Evolutionary conservation across 1,284 basidiomycete genomes (phyloP), one percentile per base, ranked within the genome.

Genomic region (Leccinum variabile): DNA sequence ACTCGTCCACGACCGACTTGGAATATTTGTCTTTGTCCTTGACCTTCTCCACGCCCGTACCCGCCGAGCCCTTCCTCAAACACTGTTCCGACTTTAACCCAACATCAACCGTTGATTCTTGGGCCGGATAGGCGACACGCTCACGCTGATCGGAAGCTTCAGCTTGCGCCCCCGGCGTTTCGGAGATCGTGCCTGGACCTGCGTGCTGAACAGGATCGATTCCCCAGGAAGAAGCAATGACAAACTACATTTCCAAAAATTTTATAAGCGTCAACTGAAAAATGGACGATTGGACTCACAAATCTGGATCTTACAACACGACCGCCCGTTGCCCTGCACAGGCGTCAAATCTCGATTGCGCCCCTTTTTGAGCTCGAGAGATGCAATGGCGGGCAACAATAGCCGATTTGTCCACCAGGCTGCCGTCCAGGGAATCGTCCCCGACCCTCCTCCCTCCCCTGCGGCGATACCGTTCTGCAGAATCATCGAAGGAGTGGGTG

Each of bases 161-260:
- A 89, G 72, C 49, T 79, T 80, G 67, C 84, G 86, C 8, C 86
- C 85, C 18, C 86, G 81, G 6, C 86, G 81, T 57, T 82, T 81
- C 30, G 83, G 76, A 39, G 81, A 80, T 25, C 81, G 81, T 8
- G 81, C 80, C 67, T 87, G 84, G 6, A 89, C 84, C 2, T 72
- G 74, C 0, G 84, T 81, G 59, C 79, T 30, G 28, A 82, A 85
- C 0, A 87, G 49, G 44, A 88, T 73, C 1, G 60, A 65, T 66
- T 89, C 87, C 4, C 77, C 81, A 8, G 76, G 73, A 18, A 73
- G 66, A 25, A 88, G 74, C 14, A 81, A 63, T 10, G 78, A 73
- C 5, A 72, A 74, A 67, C 84, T 86, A 50, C 25, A 16, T 50
- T 50, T 14, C 22, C 14, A 5, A 16, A 50, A 14, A 7, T 28